phyloP scores from a whole-genome alignment of 192 early-diverging fungal species.

The Mortierella alpina region DNA sequence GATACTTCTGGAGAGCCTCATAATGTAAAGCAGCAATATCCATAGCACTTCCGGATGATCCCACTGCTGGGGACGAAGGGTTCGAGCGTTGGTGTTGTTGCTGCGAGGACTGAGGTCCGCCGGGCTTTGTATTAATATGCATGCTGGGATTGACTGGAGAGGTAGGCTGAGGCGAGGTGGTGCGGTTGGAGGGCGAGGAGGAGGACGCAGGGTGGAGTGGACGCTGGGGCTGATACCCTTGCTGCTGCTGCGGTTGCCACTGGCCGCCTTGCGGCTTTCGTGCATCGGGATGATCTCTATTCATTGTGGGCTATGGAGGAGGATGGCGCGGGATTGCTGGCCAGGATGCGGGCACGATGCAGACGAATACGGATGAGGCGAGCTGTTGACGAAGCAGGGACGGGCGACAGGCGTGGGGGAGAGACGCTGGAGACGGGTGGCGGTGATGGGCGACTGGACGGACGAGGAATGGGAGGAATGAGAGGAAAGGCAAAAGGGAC shows the following conservation, averaged over 20 bases:
- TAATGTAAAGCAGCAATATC: slow-evolving; percentile 65
- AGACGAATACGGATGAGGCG: neutral
- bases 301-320: neutral
- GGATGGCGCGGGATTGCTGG: neutral
- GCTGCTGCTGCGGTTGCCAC: slow-evolving; percentile 43
- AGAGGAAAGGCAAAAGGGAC: neutral
- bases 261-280: slow-evolving; percentile 26
- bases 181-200: slow-evolving; percentile 23
- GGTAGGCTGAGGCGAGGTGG: slow-evolving; percentile 37
- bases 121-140: slow-evolving; percentile 39
- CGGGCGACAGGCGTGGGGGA: neutral
- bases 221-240: slow-evolving; percentile 26
- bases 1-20: slow-evolving; percentile 61
- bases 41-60: slow-evolving; percentile 38
- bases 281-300: neutral
- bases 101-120: neutral
- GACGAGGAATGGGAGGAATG: neutral
- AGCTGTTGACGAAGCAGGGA: neutral
- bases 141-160: slow-evolving; percentile 39
- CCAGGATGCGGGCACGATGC: neutral
- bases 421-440: neutral
- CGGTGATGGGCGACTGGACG: neutral
- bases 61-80: slow-evolving; percentile 26
- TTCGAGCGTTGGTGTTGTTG: slow-evolving; percentile 35
- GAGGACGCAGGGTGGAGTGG: slow-evolving; percentile 31